These are phyloP conservation scores for Globisporangium camurandrum DNA, from an alignment of 352 stramenopile genomes.

Conservation along the genomic window DNA sequence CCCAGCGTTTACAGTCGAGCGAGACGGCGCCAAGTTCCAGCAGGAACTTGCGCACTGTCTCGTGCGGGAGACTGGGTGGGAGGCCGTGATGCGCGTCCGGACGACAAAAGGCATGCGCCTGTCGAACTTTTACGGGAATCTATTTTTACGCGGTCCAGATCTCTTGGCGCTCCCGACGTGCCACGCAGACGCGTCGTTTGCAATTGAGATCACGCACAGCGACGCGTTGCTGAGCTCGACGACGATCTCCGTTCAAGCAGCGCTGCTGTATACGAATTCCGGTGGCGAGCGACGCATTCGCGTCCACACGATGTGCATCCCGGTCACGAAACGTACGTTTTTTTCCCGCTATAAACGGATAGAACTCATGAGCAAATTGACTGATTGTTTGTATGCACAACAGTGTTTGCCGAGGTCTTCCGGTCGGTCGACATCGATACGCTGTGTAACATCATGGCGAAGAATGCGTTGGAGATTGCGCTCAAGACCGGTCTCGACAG, in stretches of 20 bases:
- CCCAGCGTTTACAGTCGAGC: slow-evolving; percentile 87
- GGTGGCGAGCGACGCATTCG: slow-evolving; percentile 96
- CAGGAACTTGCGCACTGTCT: slow-evolving; percentile 90
- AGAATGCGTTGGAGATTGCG: slow-evolving; percentile 90
- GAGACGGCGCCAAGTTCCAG: slow-evolving; percentile 92
- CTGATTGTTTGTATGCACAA: not conserved
- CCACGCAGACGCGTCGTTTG: slow-evolving; percentile 95
- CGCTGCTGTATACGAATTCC: slow-evolving; percentile 97
- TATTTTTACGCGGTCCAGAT: slow-evolving; percentile 96
- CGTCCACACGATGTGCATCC: slow-evolving; percentile 95
- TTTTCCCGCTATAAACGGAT: not conserved
- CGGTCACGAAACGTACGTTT: slow-evolving; percentile 81
- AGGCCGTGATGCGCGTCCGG: slow-evolving; percentile 96
- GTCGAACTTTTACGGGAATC: slow-evolving; percentile 98
- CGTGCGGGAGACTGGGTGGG: slow-evolving; percentile 90
- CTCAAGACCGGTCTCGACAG: slow-evolving; percentile 94
- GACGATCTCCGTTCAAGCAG: slow-evolving; percentile 95
- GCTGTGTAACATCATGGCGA: slow-evolving; percentile 93
- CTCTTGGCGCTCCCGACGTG: slow-evolving; percentile 95
- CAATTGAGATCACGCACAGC: slow-evolving; percentile 96
- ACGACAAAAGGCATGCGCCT: slow-evolving; percentile 97
- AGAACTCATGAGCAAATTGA: not conserved
- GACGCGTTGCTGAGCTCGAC: slow-evolving; percentile 91
- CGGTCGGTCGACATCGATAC: slow-evolving; percentile 90
- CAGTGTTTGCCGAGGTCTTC: slow-evolving; percentile 90